Evolutionary conservation across 2,329 filamentous ascomycete species (phyloP).

Genomic region (Podosphaera aphanis): DNA sequence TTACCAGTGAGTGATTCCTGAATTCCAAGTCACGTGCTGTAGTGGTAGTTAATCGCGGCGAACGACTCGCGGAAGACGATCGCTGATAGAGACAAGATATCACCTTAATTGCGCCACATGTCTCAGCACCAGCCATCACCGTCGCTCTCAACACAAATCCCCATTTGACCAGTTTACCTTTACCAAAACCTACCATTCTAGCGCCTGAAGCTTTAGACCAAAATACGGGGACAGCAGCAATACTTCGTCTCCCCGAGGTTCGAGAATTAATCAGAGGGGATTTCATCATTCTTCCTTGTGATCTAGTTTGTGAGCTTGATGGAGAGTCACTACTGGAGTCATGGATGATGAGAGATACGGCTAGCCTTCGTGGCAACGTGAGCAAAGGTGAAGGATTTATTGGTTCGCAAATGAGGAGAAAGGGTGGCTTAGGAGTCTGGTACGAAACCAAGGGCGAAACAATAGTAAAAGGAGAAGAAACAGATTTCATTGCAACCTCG

Average conservation of each 20-base stretch:
- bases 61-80: constrained; percentile 1
- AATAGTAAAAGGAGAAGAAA: constrained; percentile 70
- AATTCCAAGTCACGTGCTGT: constrained; percentile 1
- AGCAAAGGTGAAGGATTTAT: constrained; percentile 19
- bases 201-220: constrained; percentile 55
- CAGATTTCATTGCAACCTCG: constrained; percentile 68
- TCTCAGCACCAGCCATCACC: constrained; percentile 40
- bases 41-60: not conserved
- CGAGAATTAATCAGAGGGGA: constrained; percentile 57
- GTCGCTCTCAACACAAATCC: constrained; percentile 54
- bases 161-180: constrained; percentile 48
- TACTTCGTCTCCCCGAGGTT: constrained; percentile 66
- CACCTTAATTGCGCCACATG: constrained; percentile 39
- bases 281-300: constrained; percentile 79
- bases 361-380: constrained; percentile 39
- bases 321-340: constrained; percentile 66
- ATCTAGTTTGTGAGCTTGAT: constrained; percentile 73
- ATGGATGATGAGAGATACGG: constrained; percentile 67
- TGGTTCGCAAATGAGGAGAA: constrained; percentile 28
- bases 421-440: constrained; percentile 72
- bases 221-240: constrained; percentile 72
- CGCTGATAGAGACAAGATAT: constrained; percentile 24
- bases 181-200: constrained; percentile 51
- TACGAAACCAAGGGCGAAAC: constrained; percentile 65
- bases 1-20: constrained; percentile 33